Percentiles rank a stretch among this genome's conserved stretches.
phyloP scores from a whole-genome alignment of 345 rosid species.

The Aquilaria malaccensis region DNA sequence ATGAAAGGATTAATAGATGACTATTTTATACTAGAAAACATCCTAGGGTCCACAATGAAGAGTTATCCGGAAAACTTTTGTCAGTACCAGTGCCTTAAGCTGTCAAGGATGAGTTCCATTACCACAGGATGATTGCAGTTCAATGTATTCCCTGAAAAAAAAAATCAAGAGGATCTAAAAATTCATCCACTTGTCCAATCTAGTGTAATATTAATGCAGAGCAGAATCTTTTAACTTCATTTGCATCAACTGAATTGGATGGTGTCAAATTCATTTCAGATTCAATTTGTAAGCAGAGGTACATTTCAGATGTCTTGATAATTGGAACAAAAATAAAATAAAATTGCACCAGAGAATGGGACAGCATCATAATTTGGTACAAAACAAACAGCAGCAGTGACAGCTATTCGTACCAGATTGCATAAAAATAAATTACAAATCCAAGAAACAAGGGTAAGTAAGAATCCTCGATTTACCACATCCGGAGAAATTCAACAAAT shows the following conservation, averaged over 20 bases:
- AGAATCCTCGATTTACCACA: constrained; percentile 53
- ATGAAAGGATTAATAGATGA: no score
- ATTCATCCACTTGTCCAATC: background rate
- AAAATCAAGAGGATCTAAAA: constrained; percentile 17
- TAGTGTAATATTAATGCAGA: background rate
- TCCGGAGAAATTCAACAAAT: constrained; percentile 75
- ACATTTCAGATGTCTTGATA: no score
- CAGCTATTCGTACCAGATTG: no score
- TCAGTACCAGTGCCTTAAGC: constrained; percentile 89
- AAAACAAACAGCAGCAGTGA: no score
- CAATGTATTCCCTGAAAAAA: constrained; percentile 70
- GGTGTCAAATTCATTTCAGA: no score
- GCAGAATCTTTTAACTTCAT: background rate
- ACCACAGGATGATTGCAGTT: constrained; percentile 95
- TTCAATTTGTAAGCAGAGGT: no score
- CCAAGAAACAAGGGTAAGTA: background rate
- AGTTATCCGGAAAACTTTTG: constrained; percentile 5
- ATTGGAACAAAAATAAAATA: no score
- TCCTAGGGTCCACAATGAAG: background rate
- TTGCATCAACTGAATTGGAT: background rate
- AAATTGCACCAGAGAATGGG: no score
- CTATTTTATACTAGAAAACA: no score
- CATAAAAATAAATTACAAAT: background rate
- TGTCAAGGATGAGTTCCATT: constrained; percentile 81
- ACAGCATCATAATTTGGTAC: no score